Percentiles rank a stretch among this genome's conserved stretches.
Evolutionary conservation across 2,329 filamentous ascomycete species (phyloP).

Genomic region (Scortechinia acanthostroma): DNA sequence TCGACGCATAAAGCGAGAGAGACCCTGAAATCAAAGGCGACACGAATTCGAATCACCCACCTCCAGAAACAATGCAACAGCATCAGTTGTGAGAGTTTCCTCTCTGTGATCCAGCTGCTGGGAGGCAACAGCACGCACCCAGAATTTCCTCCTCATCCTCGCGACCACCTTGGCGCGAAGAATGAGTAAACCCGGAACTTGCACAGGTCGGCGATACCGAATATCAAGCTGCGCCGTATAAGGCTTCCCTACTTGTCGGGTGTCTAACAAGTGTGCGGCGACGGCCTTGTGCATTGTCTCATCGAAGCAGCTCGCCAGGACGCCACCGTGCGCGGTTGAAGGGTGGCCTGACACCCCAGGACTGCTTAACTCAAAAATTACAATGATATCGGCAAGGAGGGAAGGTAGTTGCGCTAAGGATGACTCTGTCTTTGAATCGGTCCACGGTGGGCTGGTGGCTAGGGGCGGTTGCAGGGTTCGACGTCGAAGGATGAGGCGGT

Average conservation of each 20-base stretch:
- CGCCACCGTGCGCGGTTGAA: conserved; percentile 25
- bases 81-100: too few relatives aligned
- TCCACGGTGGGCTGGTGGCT: conserved; percentile 10
- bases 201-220: conserved; percentile 24
- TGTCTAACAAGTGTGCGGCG: conserved; percentile 8
- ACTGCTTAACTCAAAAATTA: conserved; percentile 19
- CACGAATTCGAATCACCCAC: too few relatives aligned
- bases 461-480: conserved; percentile 13
- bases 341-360: conserved; percentile 28
- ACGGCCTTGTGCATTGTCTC: conserved; percentile 30
- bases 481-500: conserved; percentile 24
- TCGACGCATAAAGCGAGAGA: too few relatives aligned
- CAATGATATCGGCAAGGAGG: conserved; percentile 21
- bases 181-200: conserved; percentile 22
- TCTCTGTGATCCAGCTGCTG: too few relatives aligned
- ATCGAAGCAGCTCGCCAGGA: conserved; percentile 28
- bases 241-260: conserved; percentile 15
- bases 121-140: conserved; percentile 25
- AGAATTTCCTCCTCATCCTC: conserved; percentile 25
- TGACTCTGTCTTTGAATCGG: too few relatives aligned
- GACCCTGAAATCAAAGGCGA: too few relatives aligned
- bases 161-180: conserved; percentile 22
- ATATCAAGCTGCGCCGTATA: conserved; percentile 29
- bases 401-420: too few relatives aligned
- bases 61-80: too few relatives aligned